Conservation (phyloP, 148 eudicot genomes). For the Cornus controversa region DNA sequence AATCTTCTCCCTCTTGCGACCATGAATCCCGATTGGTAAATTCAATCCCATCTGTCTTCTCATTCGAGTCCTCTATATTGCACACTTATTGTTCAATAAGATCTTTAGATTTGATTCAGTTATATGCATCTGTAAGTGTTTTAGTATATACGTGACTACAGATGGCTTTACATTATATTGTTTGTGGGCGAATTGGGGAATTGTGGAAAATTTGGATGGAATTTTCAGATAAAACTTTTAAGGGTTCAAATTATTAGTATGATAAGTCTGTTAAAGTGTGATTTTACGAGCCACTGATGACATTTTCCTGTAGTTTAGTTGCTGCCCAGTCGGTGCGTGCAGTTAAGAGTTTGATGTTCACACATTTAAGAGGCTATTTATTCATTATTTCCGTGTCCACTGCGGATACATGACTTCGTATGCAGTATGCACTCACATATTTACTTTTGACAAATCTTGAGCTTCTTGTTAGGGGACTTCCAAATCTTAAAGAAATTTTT, state of each 20-base stretch:
- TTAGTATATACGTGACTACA: not conserved
- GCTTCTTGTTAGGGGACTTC: not conserved
- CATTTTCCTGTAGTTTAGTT: not conserved
- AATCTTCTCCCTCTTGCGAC: slow-evolving; percentile 6
- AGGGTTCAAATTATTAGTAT: no score
- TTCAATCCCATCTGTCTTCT: not conserved
- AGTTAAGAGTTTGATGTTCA: no score
- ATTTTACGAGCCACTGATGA: no score
- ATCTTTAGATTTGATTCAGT: not conserved
- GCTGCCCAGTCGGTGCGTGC: not conserved
- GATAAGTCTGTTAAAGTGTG: not conserved
- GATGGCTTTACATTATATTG: not conserved
- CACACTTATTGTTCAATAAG: not conserved
- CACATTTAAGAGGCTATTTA: no score
- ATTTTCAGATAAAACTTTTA: not conserved
- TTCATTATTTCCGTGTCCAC: no score
- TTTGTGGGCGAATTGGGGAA: not conserved
- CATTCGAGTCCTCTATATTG: not conserved
- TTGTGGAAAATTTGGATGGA: not conserved
- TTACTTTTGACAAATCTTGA: not conserved
- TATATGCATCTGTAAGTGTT: not conserved
- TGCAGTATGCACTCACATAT: no score
- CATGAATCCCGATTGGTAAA: slow-evolving; percentile 1
- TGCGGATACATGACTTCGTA: no score
- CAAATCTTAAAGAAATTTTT: not conserved